Conservation (phyloP, 768 basidiomycete genomes). For the Strobilomyces confusus region DNA sequence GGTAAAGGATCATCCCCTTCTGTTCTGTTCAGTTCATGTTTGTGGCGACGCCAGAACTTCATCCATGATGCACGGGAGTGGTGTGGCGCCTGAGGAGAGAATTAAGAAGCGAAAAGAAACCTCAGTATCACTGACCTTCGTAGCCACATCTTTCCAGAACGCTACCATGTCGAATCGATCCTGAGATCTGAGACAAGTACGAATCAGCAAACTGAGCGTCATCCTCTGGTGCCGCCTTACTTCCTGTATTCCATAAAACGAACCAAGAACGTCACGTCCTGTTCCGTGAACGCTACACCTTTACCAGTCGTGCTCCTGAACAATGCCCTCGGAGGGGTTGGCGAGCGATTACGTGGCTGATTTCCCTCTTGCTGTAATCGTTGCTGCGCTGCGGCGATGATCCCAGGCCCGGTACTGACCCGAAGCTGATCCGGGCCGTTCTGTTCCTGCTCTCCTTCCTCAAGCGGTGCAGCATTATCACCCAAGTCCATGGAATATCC, state of each 20-base stretch:
- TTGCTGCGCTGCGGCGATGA: slow-evolving; percentile 43
- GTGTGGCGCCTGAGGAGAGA: slow-evolving; percentile 65
- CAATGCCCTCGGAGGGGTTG: slow-evolving; percentile 75
- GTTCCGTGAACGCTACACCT: slow-evolving; percentile 84
- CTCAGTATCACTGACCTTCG: slow-evolving; percentile 43
- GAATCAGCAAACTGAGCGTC: slow-evolving; percentile 1
- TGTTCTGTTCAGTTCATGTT: slow-evolving; percentile 69
- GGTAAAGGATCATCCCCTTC: slow-evolving; percentile 71
- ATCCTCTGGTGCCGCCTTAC: slow-evolving; percentile 38
- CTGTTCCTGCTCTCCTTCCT: slow-evolving; percentile 42
- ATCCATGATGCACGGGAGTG: slow-evolving; percentile 93
- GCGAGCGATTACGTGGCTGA: slow-evolving; percentile 58
- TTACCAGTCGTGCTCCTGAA: slow-evolving; percentile 86
- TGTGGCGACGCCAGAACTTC: slow-evolving; percentile 89
- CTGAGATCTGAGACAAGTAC: slow-evolving; percentile 39
- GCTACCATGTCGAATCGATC: slow-evolving; percentile 68
- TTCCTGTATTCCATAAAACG: slow-evolving; percentile 75
- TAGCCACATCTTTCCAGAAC: slow-evolving; percentile 76
- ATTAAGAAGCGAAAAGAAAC: slow-evolving; percentile 1
- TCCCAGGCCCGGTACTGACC: slow-evolving; percentile 38
- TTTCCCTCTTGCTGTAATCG: slow-evolving; percentile 36
- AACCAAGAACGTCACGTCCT: slow-evolving; percentile 74
- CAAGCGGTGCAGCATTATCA: slow-evolving; percentile 42
- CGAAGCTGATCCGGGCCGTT: slow-evolving; percentile 38
- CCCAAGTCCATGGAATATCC: slow-evolving; percentile 76